A percentile compares a stretch with the other conserved stretches of the same genome.
These are phyloP conservation scores for Schoenoplectus tabernaemontani DNA, from an alignment of 202 grass and related monocot species.

Conservation along the genomic window DNA sequence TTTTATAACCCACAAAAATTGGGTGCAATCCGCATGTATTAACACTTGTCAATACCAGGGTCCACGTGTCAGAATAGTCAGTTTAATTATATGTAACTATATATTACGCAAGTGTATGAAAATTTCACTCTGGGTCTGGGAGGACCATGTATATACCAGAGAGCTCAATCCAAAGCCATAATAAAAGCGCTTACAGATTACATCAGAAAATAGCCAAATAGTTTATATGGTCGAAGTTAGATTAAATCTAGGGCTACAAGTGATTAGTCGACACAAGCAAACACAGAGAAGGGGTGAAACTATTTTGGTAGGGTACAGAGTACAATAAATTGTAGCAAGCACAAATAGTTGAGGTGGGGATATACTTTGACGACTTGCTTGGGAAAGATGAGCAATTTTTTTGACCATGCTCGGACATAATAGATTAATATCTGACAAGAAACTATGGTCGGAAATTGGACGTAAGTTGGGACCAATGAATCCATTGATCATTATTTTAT, in stretches of 20 bases:
- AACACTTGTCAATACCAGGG: not conserved
- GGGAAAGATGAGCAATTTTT: not conserved
- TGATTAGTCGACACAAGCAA: not conserved
- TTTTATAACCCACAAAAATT: not conserved
- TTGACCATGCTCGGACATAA: not conserved
- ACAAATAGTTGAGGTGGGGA: not conserved
- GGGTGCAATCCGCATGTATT: not conserved
- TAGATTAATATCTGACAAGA: not conserved
- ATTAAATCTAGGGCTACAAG: not conserved
- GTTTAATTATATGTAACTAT: not conserved
- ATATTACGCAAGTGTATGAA: not conserved
- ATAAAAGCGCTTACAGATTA: too few species aligned
- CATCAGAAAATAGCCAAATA: not conserved
- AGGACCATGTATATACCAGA: too few species aligned
- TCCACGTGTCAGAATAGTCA: not conserved
- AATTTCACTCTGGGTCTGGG: too few species aligned
- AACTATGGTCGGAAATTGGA: not conserved
- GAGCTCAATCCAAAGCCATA: too few species aligned
- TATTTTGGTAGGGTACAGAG: not conserved
- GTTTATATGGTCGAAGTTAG: not conserved
- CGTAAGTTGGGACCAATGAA: not conserved
- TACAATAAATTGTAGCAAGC: not conserved
- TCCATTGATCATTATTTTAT: too few species aligned
- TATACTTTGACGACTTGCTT: not conserved
- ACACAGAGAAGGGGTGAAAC: not conserved